phyloP scores from a whole-genome alignment of 2,329 filamentous ascomycete species.

The Penicillium sp. region DNA sequence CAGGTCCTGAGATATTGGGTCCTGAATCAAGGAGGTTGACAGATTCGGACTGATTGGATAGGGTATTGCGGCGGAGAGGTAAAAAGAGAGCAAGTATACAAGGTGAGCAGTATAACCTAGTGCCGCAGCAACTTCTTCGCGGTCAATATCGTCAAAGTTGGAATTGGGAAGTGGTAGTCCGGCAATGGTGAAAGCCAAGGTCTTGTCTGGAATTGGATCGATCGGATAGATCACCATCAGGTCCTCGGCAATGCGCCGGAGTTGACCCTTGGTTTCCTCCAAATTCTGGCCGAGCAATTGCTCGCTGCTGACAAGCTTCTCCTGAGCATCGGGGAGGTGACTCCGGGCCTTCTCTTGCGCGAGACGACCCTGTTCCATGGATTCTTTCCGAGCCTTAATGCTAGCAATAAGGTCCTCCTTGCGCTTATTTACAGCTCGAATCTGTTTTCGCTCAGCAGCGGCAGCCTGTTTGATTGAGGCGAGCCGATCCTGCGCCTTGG shows the following conservation, averaged over 20 bases:
- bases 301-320: slow-evolving; percentile 62
- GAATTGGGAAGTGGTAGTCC: slow-evolving; percentile 79
- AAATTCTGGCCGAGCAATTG: slow-evolving; percentile 58
- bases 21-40: slow-evolving; percentile 74
- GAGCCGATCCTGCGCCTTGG: slow-evolving; percentile 46
- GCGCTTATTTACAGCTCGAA: slow-evolving; percentile 64
- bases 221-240: slow-evolving; percentile 80
- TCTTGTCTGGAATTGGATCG: slow-evolving; percentile 63
- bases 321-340: slow-evolving; percentile 64
- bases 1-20: slow-evolving; percentile 64
- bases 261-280: slow-evolving; percentile 78
- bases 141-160: slow-evolving; percentile 67
- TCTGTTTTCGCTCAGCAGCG: slow-evolving; percentile 65
- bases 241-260: slow-evolving; percentile 84
- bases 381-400: slow-evolving; percentile 65
- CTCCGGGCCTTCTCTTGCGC: slow-evolving; percentile 62
- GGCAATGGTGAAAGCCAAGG: slow-evolving; percentile 83
- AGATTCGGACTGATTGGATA: slow-evolving; percentile 76
- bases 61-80: slow-evolving; percentile 75
- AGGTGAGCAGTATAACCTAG: slow-evolving; percentile 79
- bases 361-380: slow-evolving; percentile 67
- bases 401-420: slow-evolving; percentile 70
- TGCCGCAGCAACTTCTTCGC: slow-evolving; percentile 75
- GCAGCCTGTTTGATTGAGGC: slow-evolving; percentile 56
- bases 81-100: slow-evolving; percentile 76